These are phyloP conservation scores for Spathaspora sp. DNA, from an alignment of 1,139 yeast genomes.

Conservation along the genomic window DNA sequence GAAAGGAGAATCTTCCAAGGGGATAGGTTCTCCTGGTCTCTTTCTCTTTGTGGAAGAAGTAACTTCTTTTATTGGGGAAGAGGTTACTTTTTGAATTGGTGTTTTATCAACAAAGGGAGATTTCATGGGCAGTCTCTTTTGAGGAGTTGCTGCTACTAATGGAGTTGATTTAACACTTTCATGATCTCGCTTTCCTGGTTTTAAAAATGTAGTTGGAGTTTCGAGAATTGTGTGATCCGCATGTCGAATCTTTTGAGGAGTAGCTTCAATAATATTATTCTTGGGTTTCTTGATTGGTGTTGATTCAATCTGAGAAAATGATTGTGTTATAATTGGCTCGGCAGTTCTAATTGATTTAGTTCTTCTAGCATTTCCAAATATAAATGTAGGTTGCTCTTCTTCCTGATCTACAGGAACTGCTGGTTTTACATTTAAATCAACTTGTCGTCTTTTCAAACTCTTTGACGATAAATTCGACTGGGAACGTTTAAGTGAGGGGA, in stretches of 20 bases:
- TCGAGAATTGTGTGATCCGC: neutral
- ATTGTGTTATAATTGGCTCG: constrained; percentile 19
- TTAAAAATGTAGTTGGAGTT: constrained; percentile 4
- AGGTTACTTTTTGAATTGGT: constrained; percentile 9
- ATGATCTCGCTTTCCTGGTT: constrained; percentile 1
- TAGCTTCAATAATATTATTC: constrained; percentile 6
- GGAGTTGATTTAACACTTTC: neutral
- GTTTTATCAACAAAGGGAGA: constrained; percentile 5
- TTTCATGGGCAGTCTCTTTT: neutral
- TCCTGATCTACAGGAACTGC: neutral
- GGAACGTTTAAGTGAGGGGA: constrained; percentile 39
- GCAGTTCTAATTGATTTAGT: constrained; percentile 14
- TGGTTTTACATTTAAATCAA: constrained; percentile 31
- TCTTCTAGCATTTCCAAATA: constrained; percentile 31
- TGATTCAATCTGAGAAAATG: constrained; percentile 28
- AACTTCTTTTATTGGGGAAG: constrained; percentile 20
- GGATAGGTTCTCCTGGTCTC: constrained; percentile 39
- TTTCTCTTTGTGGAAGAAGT: neutral
- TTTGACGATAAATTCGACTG: constrained; percentile 44
- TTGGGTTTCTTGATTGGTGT: constrained; percentile 20
- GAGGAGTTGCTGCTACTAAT: constrained; percentile 2
- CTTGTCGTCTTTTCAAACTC: constrained; percentile 44
- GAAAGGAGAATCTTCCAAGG: constrained; percentile 33
- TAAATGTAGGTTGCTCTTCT: constrained; percentile 13
- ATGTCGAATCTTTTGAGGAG: constrained; percentile 6